Evolutionary conservation across 2,329 filamentous ascomycete species (phyloP), one percentile per base, ranked within the genome.

Genomic region (Nemania sp.): DNA sequence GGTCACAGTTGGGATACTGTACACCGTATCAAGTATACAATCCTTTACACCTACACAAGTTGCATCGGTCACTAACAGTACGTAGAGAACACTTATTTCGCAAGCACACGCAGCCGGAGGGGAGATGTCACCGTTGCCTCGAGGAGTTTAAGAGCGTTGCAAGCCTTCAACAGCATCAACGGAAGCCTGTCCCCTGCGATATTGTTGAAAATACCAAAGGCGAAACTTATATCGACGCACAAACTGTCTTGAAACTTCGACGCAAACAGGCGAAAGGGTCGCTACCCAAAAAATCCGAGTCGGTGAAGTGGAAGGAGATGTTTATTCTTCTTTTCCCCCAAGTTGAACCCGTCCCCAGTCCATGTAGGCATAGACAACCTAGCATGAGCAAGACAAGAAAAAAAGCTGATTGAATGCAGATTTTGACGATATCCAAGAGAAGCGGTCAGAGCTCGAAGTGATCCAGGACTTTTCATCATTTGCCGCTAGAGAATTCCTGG

Each of bases 401-500:
- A 37, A 49, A 35, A 9, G 21, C 49, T 52, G 13, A 52, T n/a
- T 9, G 17, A 12, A 20, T 29, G 13, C 13, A 52, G 49, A 52
- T 32, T 52, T 25, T 18, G 37, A 42, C 29, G 15, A 42, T 5
- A 15, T 21, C 20, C 49, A 32, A 20, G 49, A 52, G 9, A 52
- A 42, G 18, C 13, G 49, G 20, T 52, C 49, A 13, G 37, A 52
- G 21, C 35, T 42, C 1, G 37, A 42, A 42, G 21, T 42, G 12
- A 52, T 52, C 35, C 49, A 52, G 32, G 35, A 52, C 25, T 52
- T 52, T 17, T 52, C 49, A 21, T 52, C 37, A 29, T 52, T 52
- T n/a, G 37, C 20, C 25, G 37, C 21, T 32, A 32, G 20, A 18
- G 49, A 52, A 32, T 17, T 52, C 2, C 3, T 20, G 2, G 11